Evolutionary conservation across 768 basidiomycete genomes (phyloP), one percentile per base, ranked within the genome.

Genomic region (Porpolomopsis calyptriformis): DNA sequence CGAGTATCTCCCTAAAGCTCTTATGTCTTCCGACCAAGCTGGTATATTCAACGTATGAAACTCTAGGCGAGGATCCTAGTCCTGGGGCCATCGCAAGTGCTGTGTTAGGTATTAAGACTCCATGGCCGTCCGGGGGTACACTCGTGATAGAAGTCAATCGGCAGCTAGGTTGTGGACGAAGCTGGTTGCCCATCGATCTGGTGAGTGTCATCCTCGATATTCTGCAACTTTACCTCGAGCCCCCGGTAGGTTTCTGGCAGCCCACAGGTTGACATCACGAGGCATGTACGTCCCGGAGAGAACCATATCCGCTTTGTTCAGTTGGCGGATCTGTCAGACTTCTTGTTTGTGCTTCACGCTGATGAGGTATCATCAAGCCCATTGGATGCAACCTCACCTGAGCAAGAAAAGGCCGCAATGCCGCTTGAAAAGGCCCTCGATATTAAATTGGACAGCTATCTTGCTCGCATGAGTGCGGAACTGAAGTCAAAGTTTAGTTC

Each of bases 121-220:
- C 25, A 20, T 49, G 48, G 52, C 52, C 52, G 9, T 26, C 22
- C 9, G 23, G 43, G 36, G 52, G 52, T 3, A 38, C 46, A 18
- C 46, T 53, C 40, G 37, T 53, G 11, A 39, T 53, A 6, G 37
- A 53, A 12, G 20, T 53, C 19, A 53, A 53, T 39, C 24, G 29
- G n/a, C 45, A 24, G 22, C 29, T 18, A 7, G 34, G 18, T 12
- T 48, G 31, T 16, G 41, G 46, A 14, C 33, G 40, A 10, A 43
- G 16, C 18, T 50, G 25, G 34, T 34, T 53, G 25, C 45, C 49
- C 11, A 5, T 19, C 18, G 41, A 53, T 41, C 37, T 53, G 23
- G 52, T 53, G 26, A 46, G 46, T 31, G 19, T 14, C 16, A 19
- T 23, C 20, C 18, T 7, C 22, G 19, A 24, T 25, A 12, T 23